Evolutionary conservation across 225 moss, liverwort and hornwort species (phyloP).

Genomic region (Rhytidiadelphus loreus): DNA sequence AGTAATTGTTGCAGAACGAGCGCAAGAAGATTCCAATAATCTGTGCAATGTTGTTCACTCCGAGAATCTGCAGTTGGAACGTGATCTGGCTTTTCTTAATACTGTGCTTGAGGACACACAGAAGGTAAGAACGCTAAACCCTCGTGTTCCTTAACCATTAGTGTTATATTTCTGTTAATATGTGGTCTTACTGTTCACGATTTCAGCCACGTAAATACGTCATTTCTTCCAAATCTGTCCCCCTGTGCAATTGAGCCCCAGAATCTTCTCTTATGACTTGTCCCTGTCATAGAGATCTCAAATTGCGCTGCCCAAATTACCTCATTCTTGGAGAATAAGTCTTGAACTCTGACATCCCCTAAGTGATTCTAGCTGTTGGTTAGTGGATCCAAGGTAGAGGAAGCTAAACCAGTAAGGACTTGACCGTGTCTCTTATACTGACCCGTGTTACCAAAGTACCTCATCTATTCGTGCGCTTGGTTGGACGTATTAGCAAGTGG

Average conservation of each 20-base stretch:
- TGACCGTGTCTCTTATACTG: neutral
- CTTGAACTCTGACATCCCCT: neutral
- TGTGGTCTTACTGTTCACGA: neutral
- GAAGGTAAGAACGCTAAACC: conserved; percentile 23
- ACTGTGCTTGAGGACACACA: conserved; percentile 69
- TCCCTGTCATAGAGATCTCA: neutral
- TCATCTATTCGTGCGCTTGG: neutral
- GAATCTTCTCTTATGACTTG: neutral
- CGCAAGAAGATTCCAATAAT: conserved; percentile 43
- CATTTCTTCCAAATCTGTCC: neutral
- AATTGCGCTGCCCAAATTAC: neutral
- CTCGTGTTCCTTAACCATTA: neutral
- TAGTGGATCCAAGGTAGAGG: neutral
- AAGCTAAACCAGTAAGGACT: neutral
- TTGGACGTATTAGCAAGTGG: neutral
- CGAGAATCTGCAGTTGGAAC: conserved; percentile 60
- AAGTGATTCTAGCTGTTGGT: neutral
- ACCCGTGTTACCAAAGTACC: neutral
- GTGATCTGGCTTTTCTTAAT: conserved; percentile 56
- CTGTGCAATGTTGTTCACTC: conserved; percentile 41
- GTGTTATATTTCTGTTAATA: neutral
- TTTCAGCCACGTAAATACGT: neutral
- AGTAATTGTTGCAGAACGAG: conserved; percentile 24
- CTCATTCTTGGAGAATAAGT: neutral
- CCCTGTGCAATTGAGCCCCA: neutral